Conservation (phyloP, 768 basidiomycete species). For the Termitomyces sp. region DNA sequence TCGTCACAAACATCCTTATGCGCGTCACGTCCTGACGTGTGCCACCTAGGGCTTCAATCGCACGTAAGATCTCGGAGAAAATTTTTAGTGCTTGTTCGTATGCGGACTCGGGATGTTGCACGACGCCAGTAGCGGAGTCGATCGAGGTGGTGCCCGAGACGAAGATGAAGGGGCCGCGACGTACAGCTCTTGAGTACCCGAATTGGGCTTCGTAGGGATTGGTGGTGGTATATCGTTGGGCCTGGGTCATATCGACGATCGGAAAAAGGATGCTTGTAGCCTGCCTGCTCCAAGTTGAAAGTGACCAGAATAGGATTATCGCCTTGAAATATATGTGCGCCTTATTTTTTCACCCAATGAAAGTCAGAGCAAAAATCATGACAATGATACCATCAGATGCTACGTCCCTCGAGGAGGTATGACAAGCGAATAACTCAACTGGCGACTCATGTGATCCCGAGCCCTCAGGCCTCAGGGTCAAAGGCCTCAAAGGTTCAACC, state of each 20-base stretch:
- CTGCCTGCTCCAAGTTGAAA: too few species aligned
- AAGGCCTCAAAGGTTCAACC: not conserved
- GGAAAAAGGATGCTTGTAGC: not conserved
- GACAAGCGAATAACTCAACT: not conserved
- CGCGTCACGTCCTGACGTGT: slow-evolving; percentile 40
- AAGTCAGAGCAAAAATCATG: too few species aligned
- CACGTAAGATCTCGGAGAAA: slow-evolving; percentile 40
- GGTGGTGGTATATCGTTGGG: slow-evolving; percentile 25
- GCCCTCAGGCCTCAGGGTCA: too few species aligned
- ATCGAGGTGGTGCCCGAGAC: slow-evolving; percentile 52
- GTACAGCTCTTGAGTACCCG: slow-evolving; percentile 50
- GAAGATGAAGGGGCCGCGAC: slow-evolving; percentile 49
- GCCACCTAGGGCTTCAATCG: slow-evolving; percentile 42
- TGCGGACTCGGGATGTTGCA: slow-evolving; percentile 41
- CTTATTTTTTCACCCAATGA: not conserved
- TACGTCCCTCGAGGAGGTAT: too few species aligned
- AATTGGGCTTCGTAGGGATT: slow-evolving; percentile 51
- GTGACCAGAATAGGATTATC: not conserved
- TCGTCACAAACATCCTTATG: slow-evolving; percentile 46
- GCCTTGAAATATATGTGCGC: not conserved
- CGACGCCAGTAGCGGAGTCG: slow-evolving; percentile 32
- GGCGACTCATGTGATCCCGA: too few species aligned
- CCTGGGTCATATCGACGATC: slow-evolving; percentile 2
- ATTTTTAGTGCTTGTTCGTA: slow-evolving; percentile 40
- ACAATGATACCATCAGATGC: too few species aligned